Evolutionary conservation across 1,139 yeast genomes (phyloP).

Genomic region (Scheffersomyces parashehatae): DNA sequence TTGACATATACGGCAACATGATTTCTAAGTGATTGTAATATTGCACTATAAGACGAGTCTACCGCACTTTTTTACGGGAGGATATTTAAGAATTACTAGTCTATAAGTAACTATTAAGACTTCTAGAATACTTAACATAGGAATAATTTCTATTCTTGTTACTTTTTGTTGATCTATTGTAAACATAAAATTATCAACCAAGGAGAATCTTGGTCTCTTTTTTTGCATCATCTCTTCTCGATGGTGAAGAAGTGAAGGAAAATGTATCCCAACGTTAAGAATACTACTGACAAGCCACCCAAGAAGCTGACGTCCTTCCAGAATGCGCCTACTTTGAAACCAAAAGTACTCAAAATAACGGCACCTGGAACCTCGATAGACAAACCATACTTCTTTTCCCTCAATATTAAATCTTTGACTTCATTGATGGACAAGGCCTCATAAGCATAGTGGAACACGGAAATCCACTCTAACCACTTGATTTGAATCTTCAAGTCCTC

Average conservation of each 20-base stretch:
- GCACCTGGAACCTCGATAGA: constrained; percentile 99
- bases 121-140: no score
- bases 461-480: constrained; percentile 78
- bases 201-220: constrained; percentile 1
- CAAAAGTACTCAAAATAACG: constrained; percentile 90
- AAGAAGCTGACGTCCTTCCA: constrained; percentile 62
- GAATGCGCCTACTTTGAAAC: constrained; percentile 81
- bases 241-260: constrained; percentile 72
- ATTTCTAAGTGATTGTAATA: not conserved
- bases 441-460: constrained; percentile 93
- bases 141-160: no score
- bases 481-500: constrained; percentile 71
- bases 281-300: constrained; percentile 48
- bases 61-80: no score
- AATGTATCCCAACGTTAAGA: constrained; percentile 68
- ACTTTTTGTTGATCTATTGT: not conserved
- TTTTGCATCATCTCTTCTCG: constrained; percentile 57
- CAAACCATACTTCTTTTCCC: constrained; percentile 87
- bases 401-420: constrained; percentile 81
- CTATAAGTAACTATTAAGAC: no score
- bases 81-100: no score
- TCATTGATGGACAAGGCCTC: constrained; percentile 92
- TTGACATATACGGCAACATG: no score
- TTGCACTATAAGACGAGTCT: no score
- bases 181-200: not conserved